Base-by-base conservation (phyloP, 176 grass and related monocot genomes). In the Guadua angustifolia region DNA sequence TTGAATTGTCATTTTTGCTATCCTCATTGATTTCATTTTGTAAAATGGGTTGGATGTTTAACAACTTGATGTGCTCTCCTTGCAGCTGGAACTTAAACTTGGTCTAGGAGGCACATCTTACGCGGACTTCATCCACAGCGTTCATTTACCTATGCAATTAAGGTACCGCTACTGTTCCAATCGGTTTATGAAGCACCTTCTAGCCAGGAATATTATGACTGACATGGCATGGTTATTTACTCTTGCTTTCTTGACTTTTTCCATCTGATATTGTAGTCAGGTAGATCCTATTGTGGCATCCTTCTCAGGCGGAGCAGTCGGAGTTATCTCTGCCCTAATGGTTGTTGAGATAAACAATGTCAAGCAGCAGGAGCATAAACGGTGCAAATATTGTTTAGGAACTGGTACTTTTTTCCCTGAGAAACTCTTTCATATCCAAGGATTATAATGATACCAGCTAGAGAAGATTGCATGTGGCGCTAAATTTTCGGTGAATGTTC, bases 311-410 rank as follows among this genome's bases (percentile, higher is more conserved):
- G 96, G 96, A 83, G 93, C 96, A 62, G 96, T 99, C 22, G 96
- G 96, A 86, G 96, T 99, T 89, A 95, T 99, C 78, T 95, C 96
- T 7, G 91, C 96, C 24, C 82, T 99, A 65, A 99, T 99, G 96
- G 91, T 99, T 74, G 96, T 99, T 78, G 96, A 99, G 86, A 91
- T 99, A 72, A 99, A 99, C 75, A 99, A 99, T 74, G 96, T 99
- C 78, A 95, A 99, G 82, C 96, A 95, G 78, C 96, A 99, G 81
- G 96, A 99, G 81, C 93, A 92, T 50, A 99, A 95, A 25, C 81
- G 93, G 25, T 99, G 96, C 91, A 99, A 94, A 89, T 99, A 99
- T 77, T 99, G 96, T 88, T 87, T 99, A 83, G 96, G 96, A 92
- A 99, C 96, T 52, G 96, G 96, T 99, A 92, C n/a, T 65, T 40